These are phyloP conservation scores for Hymenoscyphus fraxineus DNA, from an alignment of 2,329 filamentous ascomycete species.

Conservation along the genomic window DNA sequence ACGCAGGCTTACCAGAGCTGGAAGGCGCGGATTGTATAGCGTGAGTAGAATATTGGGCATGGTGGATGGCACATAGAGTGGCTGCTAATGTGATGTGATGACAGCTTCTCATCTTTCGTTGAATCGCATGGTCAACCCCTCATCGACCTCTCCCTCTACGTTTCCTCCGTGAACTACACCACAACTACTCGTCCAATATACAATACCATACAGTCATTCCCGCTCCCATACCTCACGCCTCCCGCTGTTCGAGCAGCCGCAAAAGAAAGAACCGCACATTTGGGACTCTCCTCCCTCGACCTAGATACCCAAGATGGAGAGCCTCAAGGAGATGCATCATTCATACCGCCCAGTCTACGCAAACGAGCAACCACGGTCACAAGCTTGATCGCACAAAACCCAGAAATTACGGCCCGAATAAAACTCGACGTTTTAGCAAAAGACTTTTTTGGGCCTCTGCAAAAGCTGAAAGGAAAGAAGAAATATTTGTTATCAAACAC, in stretches of 20 bases:
- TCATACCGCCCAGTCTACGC: conserved; percentile 35
- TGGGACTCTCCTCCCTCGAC: conserved; percentile 66
- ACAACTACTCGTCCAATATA: conserved; percentile 74
- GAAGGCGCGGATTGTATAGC: conserved; percentile 47
- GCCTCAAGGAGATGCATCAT: conserved; percentile 30
- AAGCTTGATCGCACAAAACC: conserved; percentile 57
- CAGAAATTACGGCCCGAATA: conserved; percentile 71
- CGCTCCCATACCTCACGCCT: conserved; percentile 82
- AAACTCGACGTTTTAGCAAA: conserved; percentile 68
- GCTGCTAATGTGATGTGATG: conserved; percentile 21
- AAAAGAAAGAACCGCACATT: conserved; percentile 63
- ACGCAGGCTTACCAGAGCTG: conserved; percentile 40
- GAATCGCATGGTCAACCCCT: conserved; percentile 71
- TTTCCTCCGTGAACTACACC: conserved; percentile 84
- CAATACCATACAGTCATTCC: conserved; percentile 75
- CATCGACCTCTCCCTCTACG: conserved; percentile 82
- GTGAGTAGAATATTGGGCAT: conserved; percentile 34
- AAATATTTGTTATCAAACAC: conserved; percentile 51
- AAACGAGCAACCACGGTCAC: conserved; percentile 46
- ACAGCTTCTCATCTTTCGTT: conserved; percentile 64
- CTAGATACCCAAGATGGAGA: conserved; percentile 47
- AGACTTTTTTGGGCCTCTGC: conserved; percentile 68
- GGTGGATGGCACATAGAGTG: neutral
- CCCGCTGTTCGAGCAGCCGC: conserved; percentile 68
- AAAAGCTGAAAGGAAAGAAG: conserved; percentile 55